Percentiles rank a stretch among this genome's conserved stretches.
phyloP scores from a whole-genome alignment of 345 rosid genomes.

The Arabidopsis thaliana region TAIR10.1 NC_003074.8:4751001-4751500 shows the following conservation, averaged over 20 bases:
- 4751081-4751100: no score
- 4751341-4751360: slow-evolving; percentile 12
- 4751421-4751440: background rate
- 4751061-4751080: no score
- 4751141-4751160: background rate
- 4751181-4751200: background rate
- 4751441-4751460: slow-evolving; percentile 3
- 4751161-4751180: background rate
- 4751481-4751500: background rate
- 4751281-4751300: slow-evolving; percentile 15
- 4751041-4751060: no score
- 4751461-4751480: background rate
- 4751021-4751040: no score
- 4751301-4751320: slow-evolving; percentile 19
- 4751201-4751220: slow-evolving; percentile 2
- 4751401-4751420: slow-evolving; percentile 14
- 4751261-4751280: background rate
- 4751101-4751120: background rate
- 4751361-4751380: background rate
- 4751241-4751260: background rate
- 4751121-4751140: background rate
- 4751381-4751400: background rate
- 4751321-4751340: slow-evolving; percentile 18
- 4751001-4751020: no score
- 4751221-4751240: background rate